These are phyloP conservation scores for Monosporascus sp. DNA, from an alignment of 2,329 filamentous ascomycete genomes.

Conservation along the genomic window DNA sequence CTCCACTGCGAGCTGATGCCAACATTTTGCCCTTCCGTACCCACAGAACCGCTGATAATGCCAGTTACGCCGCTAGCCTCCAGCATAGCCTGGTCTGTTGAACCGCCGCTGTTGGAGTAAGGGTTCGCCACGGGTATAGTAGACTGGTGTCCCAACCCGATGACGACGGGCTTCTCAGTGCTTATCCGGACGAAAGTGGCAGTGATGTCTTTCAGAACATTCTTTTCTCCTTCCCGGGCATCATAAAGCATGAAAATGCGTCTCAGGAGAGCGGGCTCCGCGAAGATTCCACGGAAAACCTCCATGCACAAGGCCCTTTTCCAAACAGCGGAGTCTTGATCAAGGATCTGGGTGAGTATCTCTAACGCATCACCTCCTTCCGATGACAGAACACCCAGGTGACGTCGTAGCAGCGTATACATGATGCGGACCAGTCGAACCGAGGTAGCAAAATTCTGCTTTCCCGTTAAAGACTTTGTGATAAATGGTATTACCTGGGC, in stretches of 20 bases:
- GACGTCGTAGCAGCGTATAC: slow-evolving; percentile 72
- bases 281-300: slow-evolving; percentile 78
- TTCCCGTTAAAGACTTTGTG: slow-evolving; percentile 70
- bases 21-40: slow-evolving; percentile 56
- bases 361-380: slow-evolving; percentile 82
- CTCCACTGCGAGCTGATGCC: slow-evolving; percentile 94
- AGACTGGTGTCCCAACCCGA: slow-evolving; percentile 84
- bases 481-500: slow-evolving; percentile 77
- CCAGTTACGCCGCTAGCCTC: slow-evolving; percentile 85
- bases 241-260: slow-evolving; percentile 81
- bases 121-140: slow-evolving; percentile 65
- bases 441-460: slow-evolving; percentile 72
- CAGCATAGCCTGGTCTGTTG: slow-evolving; percentile 77
- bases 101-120: slow-evolving; percentile 48
- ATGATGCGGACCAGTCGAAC: slow-evolving; percentile 79
- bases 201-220: slow-evolving; percentile 75
- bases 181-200: slow-evolving; percentile 88
- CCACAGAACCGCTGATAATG: slow-evolving; percentile 71
- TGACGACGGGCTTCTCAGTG: slow-evolving; percentile 82
- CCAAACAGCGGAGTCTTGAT: slow-evolving; percentile 80
- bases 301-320: slow-evolving; percentile 89
- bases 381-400: slow-evolving; percentile 66
- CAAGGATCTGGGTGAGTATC: slow-evolving; percentile 77
- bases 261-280: slow-evolving; percentile 71
- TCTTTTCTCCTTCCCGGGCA: slow-evolving; percentile 61